A percentile compares a stretch with the other conserved stretches of the same genome.
Conservation (phyloP, 352 stramenopile species). For the Peronospora belbahrii region DNA sequence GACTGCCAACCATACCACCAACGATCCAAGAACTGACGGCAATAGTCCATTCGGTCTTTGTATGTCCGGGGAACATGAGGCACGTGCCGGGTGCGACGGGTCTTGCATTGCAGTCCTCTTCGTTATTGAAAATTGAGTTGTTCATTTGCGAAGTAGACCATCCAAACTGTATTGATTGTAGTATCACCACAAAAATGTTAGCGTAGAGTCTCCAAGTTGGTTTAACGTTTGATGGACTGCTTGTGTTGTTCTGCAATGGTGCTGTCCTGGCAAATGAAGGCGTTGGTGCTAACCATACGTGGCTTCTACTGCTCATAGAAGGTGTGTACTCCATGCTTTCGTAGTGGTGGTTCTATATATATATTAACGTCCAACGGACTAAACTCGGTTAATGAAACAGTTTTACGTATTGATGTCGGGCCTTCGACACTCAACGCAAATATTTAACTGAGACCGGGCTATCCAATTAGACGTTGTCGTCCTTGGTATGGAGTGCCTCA, state of each 20-base stretch:
- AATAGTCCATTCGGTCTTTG: slow-evolving; percentile 40
- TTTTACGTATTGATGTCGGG: background rate
- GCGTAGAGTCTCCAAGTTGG: slow-evolving; percentile 35
- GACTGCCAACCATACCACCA: slow-evolving; percentile 42
- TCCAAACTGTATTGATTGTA: slow-evolving; percentile 35
- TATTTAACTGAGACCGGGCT: slow-evolving; percentile 11
- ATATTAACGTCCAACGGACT: background rate
- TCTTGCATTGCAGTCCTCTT: slow-evolving; percentile 33
- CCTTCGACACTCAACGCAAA: slow-evolving; percentile 1
- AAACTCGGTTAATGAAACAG: background rate
- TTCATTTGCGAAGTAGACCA: slow-evolving; percentile 54
- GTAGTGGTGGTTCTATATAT: background rate
- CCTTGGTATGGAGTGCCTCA: background rate
- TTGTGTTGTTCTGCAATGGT: slow-evolving; percentile 5
- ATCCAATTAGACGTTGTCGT: background rate
- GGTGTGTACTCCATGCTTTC: slow-evolving; percentile 23
- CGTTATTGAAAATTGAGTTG: slow-evolving; percentile 32
- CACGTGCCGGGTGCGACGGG: slow-evolving; percentile 28
- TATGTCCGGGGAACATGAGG: slow-evolving; percentile 27
- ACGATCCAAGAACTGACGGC: slow-evolving; percentile 56
- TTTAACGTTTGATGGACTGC: slow-evolving; percentile 11
- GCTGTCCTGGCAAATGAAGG: slow-evolving; percentile 1
- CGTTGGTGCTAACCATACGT: slow-evolving; percentile 16
- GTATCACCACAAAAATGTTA: slow-evolving; percentile 37
- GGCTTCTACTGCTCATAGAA: slow-evolving; percentile 9